Conservation (phyloP, 2,329 filamentous ascomycete genomes). For the Nemania diffusa region DNA sequence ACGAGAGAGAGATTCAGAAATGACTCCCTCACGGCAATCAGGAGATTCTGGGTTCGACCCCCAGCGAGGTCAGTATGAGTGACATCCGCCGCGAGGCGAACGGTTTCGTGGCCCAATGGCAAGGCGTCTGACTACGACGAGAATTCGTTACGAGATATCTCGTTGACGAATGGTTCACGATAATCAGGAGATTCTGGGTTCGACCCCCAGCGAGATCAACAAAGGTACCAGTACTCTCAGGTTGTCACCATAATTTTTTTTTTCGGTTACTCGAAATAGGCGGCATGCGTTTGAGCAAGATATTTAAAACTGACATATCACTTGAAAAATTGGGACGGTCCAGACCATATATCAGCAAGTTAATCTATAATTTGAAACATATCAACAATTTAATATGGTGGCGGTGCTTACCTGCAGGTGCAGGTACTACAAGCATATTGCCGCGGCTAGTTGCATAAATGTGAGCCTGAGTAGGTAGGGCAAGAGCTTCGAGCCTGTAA, state of each 20-base stretch:
- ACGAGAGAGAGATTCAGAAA: conserved; percentile 42
- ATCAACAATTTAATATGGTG: neutral
- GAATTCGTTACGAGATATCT: neutral
- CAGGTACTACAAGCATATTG: neutral
- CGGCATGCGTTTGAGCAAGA: too few species aligned
- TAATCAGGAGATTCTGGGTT: conserved; percentile 32
- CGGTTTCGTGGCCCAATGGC: conserved; percentile 51
- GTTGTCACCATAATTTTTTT: neutral
- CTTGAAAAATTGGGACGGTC: conserved; percentile 2
- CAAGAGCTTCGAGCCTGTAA: too few species aligned
- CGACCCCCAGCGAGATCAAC: conserved; percentile 32
- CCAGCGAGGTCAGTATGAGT: conserved; percentile 25
- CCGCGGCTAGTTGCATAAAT: neutral
- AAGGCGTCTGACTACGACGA: conserved; percentile 57
- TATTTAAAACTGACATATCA: neutral
- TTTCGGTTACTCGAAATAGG: too few species aligned
- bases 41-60: conserved; percentile 33
- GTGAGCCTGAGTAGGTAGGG: neutral
- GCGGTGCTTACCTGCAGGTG: neutral
- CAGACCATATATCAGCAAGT: neutral
- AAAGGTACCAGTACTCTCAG: neutral
- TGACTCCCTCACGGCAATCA: conserved; percentile 10
- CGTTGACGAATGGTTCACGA: neutral
- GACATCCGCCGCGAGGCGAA: neutral
- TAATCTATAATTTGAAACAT: neutral